A percentile compares a stretch with the other conserved stretches of the same genome.
Evolutionary conservation across 306 rosid species (phyloP).

Genomic region (Fagus crenata): DNA sequence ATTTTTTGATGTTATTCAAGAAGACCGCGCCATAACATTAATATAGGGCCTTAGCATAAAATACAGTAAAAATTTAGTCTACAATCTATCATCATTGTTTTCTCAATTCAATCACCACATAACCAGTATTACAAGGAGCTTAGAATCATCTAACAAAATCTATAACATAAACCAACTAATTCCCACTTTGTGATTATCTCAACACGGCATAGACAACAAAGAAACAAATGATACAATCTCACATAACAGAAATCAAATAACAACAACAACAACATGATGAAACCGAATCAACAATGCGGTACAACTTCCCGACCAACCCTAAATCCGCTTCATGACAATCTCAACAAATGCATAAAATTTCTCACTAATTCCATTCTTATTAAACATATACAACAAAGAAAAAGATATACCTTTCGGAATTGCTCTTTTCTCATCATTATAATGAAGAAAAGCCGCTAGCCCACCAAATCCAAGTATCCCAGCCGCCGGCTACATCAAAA

Average conservation of each 20-base stretch:
- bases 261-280: neutral
- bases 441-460: conserved; percentile 58
- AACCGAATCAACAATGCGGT: conserved; percentile 2
- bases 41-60: neutral
- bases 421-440: conserved; percentile 82
- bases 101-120: neutral
- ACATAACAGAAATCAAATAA: neutral
- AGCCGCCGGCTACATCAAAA: conserved; percentile 62
- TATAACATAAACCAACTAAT: neutral
- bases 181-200: neutral
- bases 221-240: neutral
- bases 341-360: too few relatives aligned
- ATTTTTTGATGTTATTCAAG: neutral
- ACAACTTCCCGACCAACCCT: neutral
- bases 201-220: too few relatives aligned
- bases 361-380: too few relatives aligned
- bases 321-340: too few relatives aligned
- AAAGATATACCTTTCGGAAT: conserved; percentile 63
- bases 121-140: neutral
- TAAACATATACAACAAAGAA: too few relatives aligned
- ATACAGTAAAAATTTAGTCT: neutral
- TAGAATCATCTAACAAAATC: neutral
- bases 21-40: neutral
- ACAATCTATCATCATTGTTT: neutral
- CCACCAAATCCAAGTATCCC: conserved; percentile 63